Percentiles rank a stretch among this genome's conserved stretches.
These are phyloP conservation scores for Nakazawaea laoshanensis DNA, from an alignment of 805 yeast species.

Conservation along the genomic window DNA sequence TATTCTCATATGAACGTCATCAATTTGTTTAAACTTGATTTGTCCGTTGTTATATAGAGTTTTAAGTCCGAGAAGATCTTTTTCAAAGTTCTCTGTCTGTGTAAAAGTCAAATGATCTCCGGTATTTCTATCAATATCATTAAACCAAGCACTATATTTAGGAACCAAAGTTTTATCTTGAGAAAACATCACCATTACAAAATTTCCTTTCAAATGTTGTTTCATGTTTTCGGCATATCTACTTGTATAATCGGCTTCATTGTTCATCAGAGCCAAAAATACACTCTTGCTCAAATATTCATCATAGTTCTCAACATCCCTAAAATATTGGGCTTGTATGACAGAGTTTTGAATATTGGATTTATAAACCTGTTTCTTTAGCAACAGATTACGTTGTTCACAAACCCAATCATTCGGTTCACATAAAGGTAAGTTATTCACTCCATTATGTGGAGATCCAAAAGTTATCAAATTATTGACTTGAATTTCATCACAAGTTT, in stretches of 20 bases:
- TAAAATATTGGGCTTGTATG: slow-evolving; percentile 70
- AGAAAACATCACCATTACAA: slow-evolving; percentile 53
- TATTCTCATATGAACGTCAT: slow-evolving; percentile 62
- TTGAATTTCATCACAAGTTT: slow-evolving; percentile 39
- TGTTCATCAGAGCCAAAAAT: slow-evolving; percentile 60
- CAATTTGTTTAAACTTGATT: slow-evolving; percentile 40
- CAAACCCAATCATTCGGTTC: slow-evolving; percentile 50
- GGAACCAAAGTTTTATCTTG: slow-evolving; percentile 68
- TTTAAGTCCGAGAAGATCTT: slow-evolving; percentile 55
- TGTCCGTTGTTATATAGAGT: slow-evolving; percentile 31
- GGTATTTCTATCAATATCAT: slow-evolving; percentile 36
- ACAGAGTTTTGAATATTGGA: slow-evolving; percentile 45
- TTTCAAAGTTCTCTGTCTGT: slow-evolving; percentile 38
- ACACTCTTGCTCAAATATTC: slow-evolving; percentile 46
- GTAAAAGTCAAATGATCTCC: slow-evolving; percentile 36
- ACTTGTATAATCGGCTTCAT: slow-evolving; percentile 32
- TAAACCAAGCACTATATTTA: slow-evolving; percentile 62
- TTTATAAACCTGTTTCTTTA: slow-evolving; percentile 56
- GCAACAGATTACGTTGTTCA: slow-evolving; percentile 37
- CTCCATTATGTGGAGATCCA: slow-evolving; percentile 79
- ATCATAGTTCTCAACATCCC: slow-evolving; percentile 49
- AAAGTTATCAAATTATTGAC: slow-evolving; percentile 55
- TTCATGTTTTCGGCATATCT: slow-evolving; percentile 19
- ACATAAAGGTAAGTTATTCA: slow-evolving; percentile 61
- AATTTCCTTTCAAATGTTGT: slow-evolving; percentile 32